Percentiles rank a stretch among this genome's conserved stretches.
These are phyloP conservation scores for Bacidia rubella DNA, from an alignment of 495 filamentous ascomycete genomes.

Conservation along the genomic window DNA sequence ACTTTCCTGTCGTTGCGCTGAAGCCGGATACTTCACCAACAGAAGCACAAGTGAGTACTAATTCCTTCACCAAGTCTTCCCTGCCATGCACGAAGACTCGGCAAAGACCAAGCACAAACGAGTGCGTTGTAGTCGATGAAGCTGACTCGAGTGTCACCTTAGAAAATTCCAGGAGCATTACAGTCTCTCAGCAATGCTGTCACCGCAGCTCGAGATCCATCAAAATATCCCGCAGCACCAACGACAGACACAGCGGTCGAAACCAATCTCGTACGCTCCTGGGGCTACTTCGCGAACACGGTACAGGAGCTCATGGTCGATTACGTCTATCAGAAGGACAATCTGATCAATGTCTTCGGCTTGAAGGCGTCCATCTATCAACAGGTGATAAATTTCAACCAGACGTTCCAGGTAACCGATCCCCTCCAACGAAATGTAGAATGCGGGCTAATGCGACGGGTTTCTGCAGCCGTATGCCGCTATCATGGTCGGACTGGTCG, in stretches of 20 bases:
- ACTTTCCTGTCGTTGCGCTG: neutral
- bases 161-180: neutral
- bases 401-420: neutral
- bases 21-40: neutral
- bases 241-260: neutral
- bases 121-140: neutral
- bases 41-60: neutral
- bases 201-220: neutral
- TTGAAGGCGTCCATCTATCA: neutral
- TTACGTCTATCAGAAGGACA: neutral
- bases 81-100: neutral
- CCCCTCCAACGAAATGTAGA: neutral
- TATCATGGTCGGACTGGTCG: neutral
- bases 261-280: neutral
- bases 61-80: neutral
- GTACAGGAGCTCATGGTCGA: slow-evolving; percentile 2
- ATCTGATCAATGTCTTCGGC: neutral
- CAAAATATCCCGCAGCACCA: neutral
- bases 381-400: neutral
- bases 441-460: neutral
- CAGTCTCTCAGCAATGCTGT: neutral
- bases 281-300: neutral
- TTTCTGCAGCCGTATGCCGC: neutral
- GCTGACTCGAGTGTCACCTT: neutral
- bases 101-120: neutral